phyloP scores from a whole-genome alignment of 768 basidiomycete species.

The Ramaria sp. region DNA sequence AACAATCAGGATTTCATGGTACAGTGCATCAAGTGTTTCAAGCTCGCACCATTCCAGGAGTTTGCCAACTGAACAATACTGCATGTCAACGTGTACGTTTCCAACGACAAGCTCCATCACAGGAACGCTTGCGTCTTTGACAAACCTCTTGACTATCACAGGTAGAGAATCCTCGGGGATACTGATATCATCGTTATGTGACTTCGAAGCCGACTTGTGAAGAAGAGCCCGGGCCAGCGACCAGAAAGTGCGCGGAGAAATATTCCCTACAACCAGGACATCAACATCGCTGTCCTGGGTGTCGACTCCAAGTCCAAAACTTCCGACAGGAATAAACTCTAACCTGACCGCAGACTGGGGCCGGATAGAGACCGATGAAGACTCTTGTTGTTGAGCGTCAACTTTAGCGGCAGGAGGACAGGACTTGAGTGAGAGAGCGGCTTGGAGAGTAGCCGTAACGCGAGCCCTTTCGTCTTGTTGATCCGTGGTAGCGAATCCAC shows the following conservation, averaged over 20 bases:
- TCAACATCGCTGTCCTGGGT: conserved; percentile 15
- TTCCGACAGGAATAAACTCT: conserved; percentile 14
- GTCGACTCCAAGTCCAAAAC: conserved; percentile 15
- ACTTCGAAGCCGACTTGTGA: background rate
- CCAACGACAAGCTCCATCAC: conserved; percentile 15
- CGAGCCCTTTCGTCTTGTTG: background rate
- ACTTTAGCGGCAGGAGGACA: background rate
- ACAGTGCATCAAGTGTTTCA: no score
- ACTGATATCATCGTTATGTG: background rate
- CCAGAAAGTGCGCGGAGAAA: conserved; percentile 16
- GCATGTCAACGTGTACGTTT: conserved; percentile 16
- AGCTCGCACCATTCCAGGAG: conserved; percentile 13
- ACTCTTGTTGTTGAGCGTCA: background rate
- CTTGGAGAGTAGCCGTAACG: background rate
- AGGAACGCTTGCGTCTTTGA: conserved; percentile 16
- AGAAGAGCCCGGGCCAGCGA: conserved; percentile 4
- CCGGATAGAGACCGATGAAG: background rate
- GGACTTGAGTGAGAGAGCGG: background rate
- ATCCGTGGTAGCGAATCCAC: background rate
- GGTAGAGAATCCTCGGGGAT: background rate
- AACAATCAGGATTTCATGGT: background rate
- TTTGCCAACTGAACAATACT: conserved; percentile 15
- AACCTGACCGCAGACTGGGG: conserved; percentile 4
- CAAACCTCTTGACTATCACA: conserved; percentile 13
- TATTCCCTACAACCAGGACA: conserved; percentile 16